phyloP scores from a whole-genome alignment of 169 alveolate genomes.

The Amoebophrya sp. region DNA sequence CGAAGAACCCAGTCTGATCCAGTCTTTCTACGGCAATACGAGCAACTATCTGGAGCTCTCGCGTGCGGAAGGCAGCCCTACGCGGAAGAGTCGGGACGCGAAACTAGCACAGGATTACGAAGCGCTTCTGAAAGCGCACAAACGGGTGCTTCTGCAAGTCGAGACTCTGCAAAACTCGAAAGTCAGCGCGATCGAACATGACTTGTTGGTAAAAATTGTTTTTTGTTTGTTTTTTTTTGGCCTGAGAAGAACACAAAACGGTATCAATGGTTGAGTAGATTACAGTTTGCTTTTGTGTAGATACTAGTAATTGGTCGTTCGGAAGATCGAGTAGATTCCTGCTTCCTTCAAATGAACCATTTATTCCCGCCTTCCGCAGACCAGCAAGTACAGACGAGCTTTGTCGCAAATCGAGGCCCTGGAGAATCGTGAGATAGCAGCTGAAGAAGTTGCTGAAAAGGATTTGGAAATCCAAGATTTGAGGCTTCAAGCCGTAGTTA shows the following conservation, averaged over 20 bases:
- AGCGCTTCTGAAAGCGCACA: background rate
- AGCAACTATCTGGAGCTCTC: background rate
- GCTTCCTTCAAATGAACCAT: background rate
- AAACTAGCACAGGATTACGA: slow-evolving; percentile 2
- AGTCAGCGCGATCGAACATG: background rate
- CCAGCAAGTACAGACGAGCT: background rate
- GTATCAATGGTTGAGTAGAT: no score
- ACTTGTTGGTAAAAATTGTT: background rate
- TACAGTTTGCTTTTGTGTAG: no score
- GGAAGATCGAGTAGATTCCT: no score
- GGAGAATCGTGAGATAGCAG: background rate
- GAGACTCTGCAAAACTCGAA: background rate
- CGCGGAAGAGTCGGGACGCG: background rate
- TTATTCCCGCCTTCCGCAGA: background rate
- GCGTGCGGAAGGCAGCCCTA: background rate
- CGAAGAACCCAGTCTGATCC: background rate
- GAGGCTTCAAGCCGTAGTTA: no score
- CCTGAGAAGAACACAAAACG: no score
- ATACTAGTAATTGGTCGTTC: no score
- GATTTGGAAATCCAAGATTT: background rate
- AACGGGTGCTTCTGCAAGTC: background rate
- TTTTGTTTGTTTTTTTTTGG: no score
- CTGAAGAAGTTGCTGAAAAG: background rate
- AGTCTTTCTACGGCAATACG: background rate
- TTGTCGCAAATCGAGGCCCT: background rate